Conservation (phyloP, 495 filamentous ascomycete genomes). For the Articulospora tetracladia region DNA sequence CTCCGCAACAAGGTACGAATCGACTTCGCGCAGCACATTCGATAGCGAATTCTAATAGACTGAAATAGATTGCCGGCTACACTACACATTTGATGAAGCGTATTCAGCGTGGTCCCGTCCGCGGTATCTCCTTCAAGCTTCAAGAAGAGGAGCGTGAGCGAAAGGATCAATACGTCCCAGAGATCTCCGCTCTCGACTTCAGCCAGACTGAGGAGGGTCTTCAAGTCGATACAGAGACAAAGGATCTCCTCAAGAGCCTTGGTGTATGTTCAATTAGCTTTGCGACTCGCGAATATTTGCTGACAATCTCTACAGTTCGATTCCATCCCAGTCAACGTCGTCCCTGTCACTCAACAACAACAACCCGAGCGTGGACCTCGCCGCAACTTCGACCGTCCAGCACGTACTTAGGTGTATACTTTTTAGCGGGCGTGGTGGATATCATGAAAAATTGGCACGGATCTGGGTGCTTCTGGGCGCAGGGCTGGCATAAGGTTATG, state of each 20-base stretch:
- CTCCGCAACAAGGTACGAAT: slow-evolving; percentile 90
- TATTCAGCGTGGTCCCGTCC: slow-evolving; percentile 98
- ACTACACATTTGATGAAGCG: slow-evolving; percentile 98
- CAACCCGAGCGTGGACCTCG: slow-evolving; percentile 66
- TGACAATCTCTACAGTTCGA: slow-evolving; percentile 68
- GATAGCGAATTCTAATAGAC: slow-evolving; percentile 9
- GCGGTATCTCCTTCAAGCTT: slow-evolving; percentile 99
- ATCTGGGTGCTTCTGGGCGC: slow-evolving; percentile 45
- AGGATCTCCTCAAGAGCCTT: slow-evolving; percentile 96
- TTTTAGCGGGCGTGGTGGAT: slow-evolving; percentile 4
- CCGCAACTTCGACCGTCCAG: slow-evolving; percentile 34
- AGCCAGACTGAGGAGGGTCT: slow-evolving; percentile 87
- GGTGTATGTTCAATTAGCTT: slow-evolving; percentile 65
- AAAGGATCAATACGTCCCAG: slow-evolving; percentile 99
- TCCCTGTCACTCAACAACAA: slow-evolving; percentile 86
- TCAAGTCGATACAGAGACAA: slow-evolving; percentile 94
- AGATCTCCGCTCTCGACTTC: slow-evolving; percentile 97
- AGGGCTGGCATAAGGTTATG: slow-evolving; percentile 38
- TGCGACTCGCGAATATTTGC: neutral
- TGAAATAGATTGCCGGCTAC: slow-evolving; percentile 87
- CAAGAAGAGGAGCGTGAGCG: slow-evolving; percentile 99
- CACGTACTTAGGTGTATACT: slow-evolving; percentile 34
- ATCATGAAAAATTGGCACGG: slow-evolving; percentile 26
- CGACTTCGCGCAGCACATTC: neutral
- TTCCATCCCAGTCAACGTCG: slow-evolving; percentile 91